A percentile compares a stretch with the other conserved stretches of the same genome.
phyloP scores from a whole-genome alignment of 768 basidiomycete species.

The Mycena kentingensis region DNA sequence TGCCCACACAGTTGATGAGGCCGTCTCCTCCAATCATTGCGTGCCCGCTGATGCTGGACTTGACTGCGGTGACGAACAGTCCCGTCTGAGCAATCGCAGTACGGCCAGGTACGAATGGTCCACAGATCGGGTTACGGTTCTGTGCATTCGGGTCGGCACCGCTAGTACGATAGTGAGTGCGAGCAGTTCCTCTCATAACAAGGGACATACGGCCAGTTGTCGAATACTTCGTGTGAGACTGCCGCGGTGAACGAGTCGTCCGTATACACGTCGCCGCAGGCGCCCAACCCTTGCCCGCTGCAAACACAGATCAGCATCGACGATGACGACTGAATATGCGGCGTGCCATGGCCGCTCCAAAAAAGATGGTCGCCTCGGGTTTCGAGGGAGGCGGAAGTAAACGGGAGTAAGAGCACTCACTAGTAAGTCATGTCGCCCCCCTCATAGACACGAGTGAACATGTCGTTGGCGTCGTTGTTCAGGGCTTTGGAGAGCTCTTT shows the following conservation, averaged over 20 bases:
- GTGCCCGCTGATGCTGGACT: slow-evolving; percentile 19
- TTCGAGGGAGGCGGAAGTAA: not conserved
- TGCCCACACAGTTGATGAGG: slow-evolving; percentile 26
- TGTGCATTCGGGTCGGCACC: not conserved
- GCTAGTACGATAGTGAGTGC: not conserved
- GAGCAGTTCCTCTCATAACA: not conserved
- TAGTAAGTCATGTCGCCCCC: slow-evolving; percentile 38
- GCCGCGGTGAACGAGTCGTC: slow-evolving; percentile 34
- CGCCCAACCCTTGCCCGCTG: slow-evolving; percentile 33
- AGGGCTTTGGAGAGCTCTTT: slow-evolving; percentile 30
- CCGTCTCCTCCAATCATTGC: slow-evolving; percentile 33
- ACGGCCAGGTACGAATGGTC: slow-evolving; percentile 33
- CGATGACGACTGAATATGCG: too few relatives aligned
- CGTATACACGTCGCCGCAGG: slow-evolving; percentile 35
- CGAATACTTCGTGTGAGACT: slow-evolving; percentile 30
- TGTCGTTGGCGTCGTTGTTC: slow-evolving; percentile 27
- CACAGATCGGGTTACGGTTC: slow-evolving; percentile 32
- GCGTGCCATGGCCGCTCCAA: too few relatives aligned
- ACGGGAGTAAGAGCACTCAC: slow-evolving; percentile 22
- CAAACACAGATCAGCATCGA: too few relatives aligned
- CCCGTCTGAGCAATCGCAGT: slow-evolving; percentile 22
- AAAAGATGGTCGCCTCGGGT: not conserved
- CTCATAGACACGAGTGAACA: slow-evolving; percentile 26
- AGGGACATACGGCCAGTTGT: slow-evolving; percentile 19
- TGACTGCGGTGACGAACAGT: slow-evolving; percentile 25